Conservation (phyloP, 2,329 filamentous ascomycete species). For the Cryphonectria parasitica region DNA sequence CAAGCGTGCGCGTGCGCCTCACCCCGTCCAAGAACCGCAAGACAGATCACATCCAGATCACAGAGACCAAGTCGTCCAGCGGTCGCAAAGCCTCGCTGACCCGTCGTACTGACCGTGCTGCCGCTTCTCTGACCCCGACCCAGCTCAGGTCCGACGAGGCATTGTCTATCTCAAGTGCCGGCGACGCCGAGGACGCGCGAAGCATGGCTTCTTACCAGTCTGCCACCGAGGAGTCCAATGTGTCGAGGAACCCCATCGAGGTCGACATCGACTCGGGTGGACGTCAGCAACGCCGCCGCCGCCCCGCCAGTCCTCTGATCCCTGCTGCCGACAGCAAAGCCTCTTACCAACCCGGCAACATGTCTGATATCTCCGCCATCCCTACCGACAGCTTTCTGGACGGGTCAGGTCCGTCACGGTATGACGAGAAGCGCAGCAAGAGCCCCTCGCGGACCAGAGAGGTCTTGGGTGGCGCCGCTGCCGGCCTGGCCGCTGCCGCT, state of each 20-base stretch:
- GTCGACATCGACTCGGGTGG: slow-evolving; percentile 77
- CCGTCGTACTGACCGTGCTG: slow-evolving; percentile 50
- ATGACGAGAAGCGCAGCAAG: slow-evolving; percentile 44
- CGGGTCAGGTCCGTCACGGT: slow-evolving; percentile 51
- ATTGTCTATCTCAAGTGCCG: slow-evolving; percentile 36
- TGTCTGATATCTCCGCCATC: slow-evolving; percentile 85
- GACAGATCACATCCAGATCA: slow-evolving; percentile 84
- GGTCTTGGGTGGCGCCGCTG: slow-evolving; percentile 44
- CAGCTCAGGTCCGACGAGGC: slow-evolving; percentile 45
- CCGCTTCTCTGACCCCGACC: slow-evolving; percentile 50
- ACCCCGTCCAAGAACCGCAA: slow-evolving; percentile 74
- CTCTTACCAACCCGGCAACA: slow-evolving; percentile 66
- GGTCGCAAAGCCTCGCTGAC: slow-evolving; percentile 64
- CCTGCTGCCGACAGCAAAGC: slow-evolving; percentile 58
- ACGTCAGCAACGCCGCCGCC: slow-evolving; percentile 55
- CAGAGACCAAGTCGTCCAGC: slow-evolving; percentile 70
- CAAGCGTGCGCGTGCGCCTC: slow-evolving; percentile 78
- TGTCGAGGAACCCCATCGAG: slow-evolving; percentile 78
- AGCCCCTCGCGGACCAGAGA: slow-evolving; percentile 48
- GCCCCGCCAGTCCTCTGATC: slow-evolving; percentile 70
- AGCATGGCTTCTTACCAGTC: slow-evolving; percentile 78
- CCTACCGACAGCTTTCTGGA: slow-evolving; percentile 65
- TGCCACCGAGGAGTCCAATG: slow-evolving; percentile 77
- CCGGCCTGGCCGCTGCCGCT: slow-evolving; percentile 44
- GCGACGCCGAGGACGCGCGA: slow-evolving; percentile 60